Base-by-base conservation (phyloP, 2,329 filamentous ascomycete genomes). In the Aspergillus amoenus region DNA sequence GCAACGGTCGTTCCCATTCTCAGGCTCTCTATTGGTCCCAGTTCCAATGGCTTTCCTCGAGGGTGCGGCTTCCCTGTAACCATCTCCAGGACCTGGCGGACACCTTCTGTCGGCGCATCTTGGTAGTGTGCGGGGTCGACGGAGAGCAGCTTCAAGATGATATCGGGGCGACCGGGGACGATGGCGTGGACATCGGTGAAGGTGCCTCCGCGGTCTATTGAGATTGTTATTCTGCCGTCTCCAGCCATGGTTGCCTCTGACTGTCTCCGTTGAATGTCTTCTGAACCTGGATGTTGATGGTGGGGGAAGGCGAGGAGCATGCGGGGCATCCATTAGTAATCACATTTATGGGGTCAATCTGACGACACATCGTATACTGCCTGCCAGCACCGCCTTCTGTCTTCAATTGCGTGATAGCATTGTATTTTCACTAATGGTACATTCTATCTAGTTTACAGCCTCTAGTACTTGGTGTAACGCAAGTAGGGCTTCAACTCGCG, bases 1-100 rank as follows among this genome's bases (percentile, higher is more conserved):
- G 92, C 92, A 12, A 96, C 92, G 0, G 92, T 96, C 3, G 93
- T 96, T 51, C 93, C 92, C 93, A 96, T 96, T 52, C 92, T 87
- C 68, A 96, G 93, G 34, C 68, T 70, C 21, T 71, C 70, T 49
- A 74, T 73, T 13, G 64, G 67, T 40, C 69, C 68, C n/a, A 74
- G 65, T 58, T 72, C 69, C 50, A 75, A 51, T 17, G 69, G 72
- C 41, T 68, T 54, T 12, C 72, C 72, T 17, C 74, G 66, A 0
- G 73, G 74, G 55, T 72, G 66, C 27, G 70, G 41, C 45, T 72
- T 61, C 13, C 72, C 72, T 0, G 73, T 74, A 3, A 70, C 72
- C 22, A 70, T 62, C 64, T 77, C 75, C 18, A 75, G 61, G 17
- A 90, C 90, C 68, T 93, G 93, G 64, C 87, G 79, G 90, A 92